Conservation (phyloP, 192 early-diverging fungal genomes). For the Backusella circina region DNA sequence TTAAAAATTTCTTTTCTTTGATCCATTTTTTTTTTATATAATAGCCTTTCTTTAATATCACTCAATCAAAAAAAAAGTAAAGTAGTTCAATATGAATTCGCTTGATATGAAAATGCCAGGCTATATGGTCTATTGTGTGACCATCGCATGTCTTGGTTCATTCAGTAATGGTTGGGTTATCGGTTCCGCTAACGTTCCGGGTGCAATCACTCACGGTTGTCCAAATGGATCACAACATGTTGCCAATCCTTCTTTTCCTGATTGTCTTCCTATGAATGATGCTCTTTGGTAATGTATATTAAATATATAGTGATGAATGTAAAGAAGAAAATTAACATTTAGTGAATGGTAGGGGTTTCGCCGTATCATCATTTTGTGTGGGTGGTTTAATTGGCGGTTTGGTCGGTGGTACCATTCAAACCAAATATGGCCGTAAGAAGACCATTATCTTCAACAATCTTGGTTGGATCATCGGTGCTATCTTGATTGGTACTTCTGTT, state of each 20-base stretch:
- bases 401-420: conserved; percentile 43
- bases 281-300: conserved; percentile 20
- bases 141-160: conserved; percentile 36
- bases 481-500: conserved; percentile 61
- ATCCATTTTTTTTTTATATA: neutral
- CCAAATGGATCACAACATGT: neutral
- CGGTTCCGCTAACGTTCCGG: conserved; percentile 44
- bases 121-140: conserved; percentile 42
- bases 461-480: conserved; percentile 59
- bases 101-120: conserved; percentile 31
- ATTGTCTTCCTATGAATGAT: conserved; percentile 34
- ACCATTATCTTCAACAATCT: conserved; percentile 67
- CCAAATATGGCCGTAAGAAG: conserved; percentile 44
- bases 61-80: neutral
- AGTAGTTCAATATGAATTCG: conserved; percentile 37
- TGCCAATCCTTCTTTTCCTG: conserved; percentile 9
- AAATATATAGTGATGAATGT: neutral
- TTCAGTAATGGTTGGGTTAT: conserved; percentile 44
- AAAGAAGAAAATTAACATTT: neutral
- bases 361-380: conserved; percentile 43
- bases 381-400: conserved; percentile 59
- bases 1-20: neutral
- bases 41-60: neutral
- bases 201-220: conserved; percentile 30
- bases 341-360: conserved; percentile 35